Evolutionary conservation across 225 moss, liverwort and hornwort genomes (phyloP).

Genomic region (Antitrichia curtipendula): DNA sequence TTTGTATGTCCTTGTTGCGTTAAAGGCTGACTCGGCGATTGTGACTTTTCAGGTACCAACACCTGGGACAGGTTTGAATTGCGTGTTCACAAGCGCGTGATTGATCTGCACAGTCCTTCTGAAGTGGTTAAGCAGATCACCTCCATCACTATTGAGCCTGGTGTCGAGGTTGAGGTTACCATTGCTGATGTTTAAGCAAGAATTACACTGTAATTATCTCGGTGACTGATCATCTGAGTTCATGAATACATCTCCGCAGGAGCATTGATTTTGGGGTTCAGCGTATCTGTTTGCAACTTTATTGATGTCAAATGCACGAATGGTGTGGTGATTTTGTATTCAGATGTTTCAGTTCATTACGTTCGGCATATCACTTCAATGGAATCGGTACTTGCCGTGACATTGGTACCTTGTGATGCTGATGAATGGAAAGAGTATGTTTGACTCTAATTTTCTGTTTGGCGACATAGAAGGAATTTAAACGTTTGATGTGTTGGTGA

Average conservation of each 20-base stretch:
- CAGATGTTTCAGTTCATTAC: neutral
- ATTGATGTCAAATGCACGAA: neutral
- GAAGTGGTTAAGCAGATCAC: conserved; percentile 70
- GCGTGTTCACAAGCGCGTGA: conserved; percentile 68
- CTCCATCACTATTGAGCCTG: conserved; percentile 57
- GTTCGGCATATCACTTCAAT: neutral
- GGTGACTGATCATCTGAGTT: neutral
- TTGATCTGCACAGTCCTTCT: conserved; percentile 54
- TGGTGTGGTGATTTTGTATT: neutral
- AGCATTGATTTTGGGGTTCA: neutral
- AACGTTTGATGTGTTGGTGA: neutral
- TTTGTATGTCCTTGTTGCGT: neutral
- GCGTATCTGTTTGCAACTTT: neutral
- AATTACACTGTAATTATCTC: neutral
- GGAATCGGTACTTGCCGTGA: neutral
- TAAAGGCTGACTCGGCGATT: neutral
- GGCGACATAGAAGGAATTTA: neutral
- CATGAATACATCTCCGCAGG: neutral
- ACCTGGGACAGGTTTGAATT: conserved; percentile 78
- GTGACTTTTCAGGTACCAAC: conserved; percentile 44
- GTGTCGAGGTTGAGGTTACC: conserved; percentile 63
- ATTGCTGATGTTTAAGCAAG: conserved; percentile 51
- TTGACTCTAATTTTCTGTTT: neutral
- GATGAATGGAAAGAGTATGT: neutral
- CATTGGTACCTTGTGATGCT: neutral